These are phyloP conservation scores for Yarrowia sp. DNA, from an alignment of 805 yeast species.

Conservation along the genomic window DNA sequence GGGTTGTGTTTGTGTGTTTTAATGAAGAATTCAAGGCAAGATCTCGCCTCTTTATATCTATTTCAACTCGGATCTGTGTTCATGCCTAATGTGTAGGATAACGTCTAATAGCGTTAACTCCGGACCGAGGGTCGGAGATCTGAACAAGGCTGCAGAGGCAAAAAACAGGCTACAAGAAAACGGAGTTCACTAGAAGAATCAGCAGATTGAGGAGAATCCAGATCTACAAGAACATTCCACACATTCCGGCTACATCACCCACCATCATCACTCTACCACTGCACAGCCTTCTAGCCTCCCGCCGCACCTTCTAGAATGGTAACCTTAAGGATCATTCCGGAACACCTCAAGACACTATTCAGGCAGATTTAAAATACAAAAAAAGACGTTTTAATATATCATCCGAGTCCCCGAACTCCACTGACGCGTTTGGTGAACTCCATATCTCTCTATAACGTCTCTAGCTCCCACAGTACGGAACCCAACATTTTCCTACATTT, in stretches of 20 bases:
- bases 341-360: neutral
- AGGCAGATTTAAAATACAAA: neutral
- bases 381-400: neutral
- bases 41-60: too few relatives aligned
- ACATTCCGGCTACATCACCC: neutral
- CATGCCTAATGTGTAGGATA: too few relatives aligned
- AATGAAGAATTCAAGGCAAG: too few relatives aligned
- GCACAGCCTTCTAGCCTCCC: neutral
- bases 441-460: neutral
- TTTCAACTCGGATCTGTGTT: too few relatives aligned
- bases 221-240: neutral
- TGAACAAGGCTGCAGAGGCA: too few relatives aligned
- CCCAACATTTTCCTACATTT: neutral
- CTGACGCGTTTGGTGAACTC: neutral
- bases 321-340: neutral
- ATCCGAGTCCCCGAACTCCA: neutral
- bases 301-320: conserved; percentile 3
- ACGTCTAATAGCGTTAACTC: conserved; percentile 1
- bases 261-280: neutral
- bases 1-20: conserved; percentile 2
- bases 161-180: neutral
- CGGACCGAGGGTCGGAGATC: conserved; percentile 1
- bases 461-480: neutral
- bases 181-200: neutral
- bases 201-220: neutral